Conservation (phyloP, 257 asterid species). For the Nemophila menziesii region DNA sequence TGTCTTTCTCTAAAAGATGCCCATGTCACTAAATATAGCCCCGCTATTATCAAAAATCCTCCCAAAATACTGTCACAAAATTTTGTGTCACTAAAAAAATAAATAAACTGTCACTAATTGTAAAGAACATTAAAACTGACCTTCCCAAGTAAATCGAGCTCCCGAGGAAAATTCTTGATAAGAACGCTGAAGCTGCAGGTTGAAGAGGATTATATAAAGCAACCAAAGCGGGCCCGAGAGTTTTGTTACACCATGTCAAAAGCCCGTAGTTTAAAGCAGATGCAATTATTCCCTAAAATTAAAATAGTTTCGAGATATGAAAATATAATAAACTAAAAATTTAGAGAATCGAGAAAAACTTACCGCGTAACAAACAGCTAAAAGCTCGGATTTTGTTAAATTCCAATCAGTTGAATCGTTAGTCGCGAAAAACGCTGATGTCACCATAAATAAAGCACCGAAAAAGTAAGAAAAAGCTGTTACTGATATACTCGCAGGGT, state of each 20-base stretch:
- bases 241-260: slow-evolving; percentile 78
- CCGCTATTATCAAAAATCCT: slow-evolving; percentile 69
- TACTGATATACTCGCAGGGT: slow-evolving; percentile 86
- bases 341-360: slow-evolving; percentile 18
- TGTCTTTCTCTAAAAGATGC: slow-evolving; percentile 60
- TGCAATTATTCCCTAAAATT: slow-evolving; percentile 63
- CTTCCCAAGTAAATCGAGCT: slow-evolving; percentile 97
- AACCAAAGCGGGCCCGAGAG: slow-evolving; percentile 84
- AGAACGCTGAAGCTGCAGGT: slow-evolving; percentile 78
- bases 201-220: slow-evolving; percentile 86
- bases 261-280: slow-evolving; percentile 86
- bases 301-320: neutral
- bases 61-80: slow-evolving; percentile 57
- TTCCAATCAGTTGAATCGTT: slow-evolving; percentile 55
- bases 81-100: too few species aligned
- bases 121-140: slow-evolving; percentile 18
- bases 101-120: too few species aligned
- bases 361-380: slow-evolving; percentile 89
- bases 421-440: slow-evolving; percentile 43
- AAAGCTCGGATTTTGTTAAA: slow-evolving; percentile 57
- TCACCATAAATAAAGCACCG: slow-evolving; percentile 58
- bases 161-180: slow-evolving; percentile 77
- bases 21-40: slow-evolving; percentile 94
- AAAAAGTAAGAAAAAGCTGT: slow-evolving; percentile 79
- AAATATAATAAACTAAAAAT: neutral